Conservation (phyloP, 2,329 filamentous ascomycete genomes). For the Keithomyces neogunnii region DNA sequence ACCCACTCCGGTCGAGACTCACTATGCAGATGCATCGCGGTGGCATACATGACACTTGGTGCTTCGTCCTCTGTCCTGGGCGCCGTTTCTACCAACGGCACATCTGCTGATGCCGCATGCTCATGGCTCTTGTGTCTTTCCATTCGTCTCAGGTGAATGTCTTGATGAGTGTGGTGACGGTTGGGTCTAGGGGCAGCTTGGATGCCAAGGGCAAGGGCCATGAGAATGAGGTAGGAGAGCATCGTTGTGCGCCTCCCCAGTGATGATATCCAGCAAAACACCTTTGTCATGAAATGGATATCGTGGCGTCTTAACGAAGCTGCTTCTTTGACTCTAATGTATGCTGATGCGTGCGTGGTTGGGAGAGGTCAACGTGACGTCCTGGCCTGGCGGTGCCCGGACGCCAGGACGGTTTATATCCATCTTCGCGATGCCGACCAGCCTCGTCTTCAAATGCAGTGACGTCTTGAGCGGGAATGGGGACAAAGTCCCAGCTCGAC, state of each 20-base stretch:
- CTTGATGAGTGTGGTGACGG: conserved; percentile 1
- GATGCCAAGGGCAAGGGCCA: conserved; percentile 3
- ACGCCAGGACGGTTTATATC: not conserved
- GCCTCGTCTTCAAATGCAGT: not conserved
- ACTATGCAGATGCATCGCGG: not conserved
- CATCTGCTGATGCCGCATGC: not conserved
- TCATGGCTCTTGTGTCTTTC: not conserved
- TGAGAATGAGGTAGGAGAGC: conserved; percentile 4
- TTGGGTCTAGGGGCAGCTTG: conserved; percentile 4
- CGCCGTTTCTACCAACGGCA: not conserved
- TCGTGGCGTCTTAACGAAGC: no score
- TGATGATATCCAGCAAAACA: not conserved
- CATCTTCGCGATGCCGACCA: not conserved
- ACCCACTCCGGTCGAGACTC: conserved; percentile 6
- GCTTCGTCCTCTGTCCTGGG: not conserved
- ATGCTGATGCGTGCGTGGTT: no score
- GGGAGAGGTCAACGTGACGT: no score
- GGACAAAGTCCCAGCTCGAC: not conserved
- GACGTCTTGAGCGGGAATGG: conserved; percentile 1
- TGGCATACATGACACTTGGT: not conserved
- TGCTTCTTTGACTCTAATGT: no score
- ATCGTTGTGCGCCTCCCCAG: not conserved
- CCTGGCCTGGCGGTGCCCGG: no score
- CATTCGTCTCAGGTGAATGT: conserved; percentile 4
- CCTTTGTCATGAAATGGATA: no score